Evolutionary conservation across 371 early-diverging fungal genomes (phyloP).

Genomic region (Parasitella parasitica): DNA sequence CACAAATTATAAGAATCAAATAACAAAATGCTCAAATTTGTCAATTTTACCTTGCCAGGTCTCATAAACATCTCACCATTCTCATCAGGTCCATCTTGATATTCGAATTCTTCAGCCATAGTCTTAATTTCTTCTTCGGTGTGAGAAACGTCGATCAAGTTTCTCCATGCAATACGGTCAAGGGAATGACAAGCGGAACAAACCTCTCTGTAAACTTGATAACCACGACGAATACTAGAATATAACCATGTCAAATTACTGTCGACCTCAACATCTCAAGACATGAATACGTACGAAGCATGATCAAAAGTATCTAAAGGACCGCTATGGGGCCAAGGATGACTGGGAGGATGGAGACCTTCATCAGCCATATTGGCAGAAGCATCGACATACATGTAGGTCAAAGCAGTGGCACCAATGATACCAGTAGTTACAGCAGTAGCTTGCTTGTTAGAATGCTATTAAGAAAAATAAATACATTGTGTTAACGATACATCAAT

Average conservation of each 20-base stretch:
- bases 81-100: conserved; percentile 96
- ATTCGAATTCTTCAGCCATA: conserved; percentile 92
- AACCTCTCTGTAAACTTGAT: conserved; percentile 97
- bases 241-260: background rate
- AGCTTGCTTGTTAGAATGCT: conserved; percentile 47
- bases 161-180: conserved; percentile 91
- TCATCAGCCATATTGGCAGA: conserved; percentile 83
- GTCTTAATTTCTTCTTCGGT: conserved; percentile 91
- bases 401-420: conserved; percentile 56
- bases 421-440: conserved; percentile 58
- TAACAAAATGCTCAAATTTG: no score
- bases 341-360: conserved; percentile 89
- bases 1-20: background rate
- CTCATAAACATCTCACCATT: conserved; percentile 91
- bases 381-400: conserved; percentile 54
- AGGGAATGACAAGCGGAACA: conserved; percentile 97
- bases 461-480: background rate
- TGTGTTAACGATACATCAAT: background rate
- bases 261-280: background rate
- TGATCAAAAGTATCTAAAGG: conserved; percentile 90
- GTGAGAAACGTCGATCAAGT: conserved; percentile 92
- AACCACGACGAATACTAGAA: conserved; percentile 92
- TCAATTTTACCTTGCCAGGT: conserved; percentile 81
- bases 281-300: conserved; percentile 61
- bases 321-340: conserved; percentile 88